Evolutionary conservation across 2,329 filamentous ascomycete species (phyloP), one percentile per base, ranked within the genome.

Genomic region (Stachybotrys elegans): DNA sequence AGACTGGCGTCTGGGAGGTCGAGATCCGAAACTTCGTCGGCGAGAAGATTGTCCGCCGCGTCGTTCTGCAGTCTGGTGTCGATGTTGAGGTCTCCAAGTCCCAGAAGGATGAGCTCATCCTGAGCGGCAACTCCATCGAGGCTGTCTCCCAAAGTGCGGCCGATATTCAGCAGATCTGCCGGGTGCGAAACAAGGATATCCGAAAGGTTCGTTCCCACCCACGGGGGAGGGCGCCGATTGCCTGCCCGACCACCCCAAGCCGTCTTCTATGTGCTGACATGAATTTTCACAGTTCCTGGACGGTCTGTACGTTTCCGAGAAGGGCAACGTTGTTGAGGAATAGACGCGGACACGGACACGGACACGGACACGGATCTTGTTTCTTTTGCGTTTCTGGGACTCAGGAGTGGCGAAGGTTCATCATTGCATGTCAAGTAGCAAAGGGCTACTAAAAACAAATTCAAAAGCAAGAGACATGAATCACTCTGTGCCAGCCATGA

Each of bases 161-260:
- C 75, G 93, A 98, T 73, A 96, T 98, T 72, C 93, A 98, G 82
- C 93, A 98, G 78, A 91, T 93, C 76, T 98, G 93, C 90, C 84
- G 84, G 77, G 93, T 98, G 75, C 85, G 90, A 74, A 98, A 98
- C 88, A 98, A 98, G 90, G 93, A 98, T 95, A 98, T 98, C 81
- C 90, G 94, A 79, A 96, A 96, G 87, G 86, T 90, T 67, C 58
- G 74, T 27, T 27, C 17, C 36, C 19, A 19, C 36, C 5, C 11
- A 9, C 21, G 22, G 20, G 19, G 36, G 13, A 22, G 4, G n/a
- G 19, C 25, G 9, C 11, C 19, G 27, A 25, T 38, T 21, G 40
- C 6, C 40, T 22, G 5, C 11, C 8, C 22, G 5, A 29, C 34
- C 23, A 31, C 12, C 38, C 21, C 40, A 13, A 7, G 38, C 16